Evolutionary conservation across 345 rosid genomes (phyloP), one percentile per base, ranked within the genome.

Genomic region (Eucalyptus cloeziana): DNA sequence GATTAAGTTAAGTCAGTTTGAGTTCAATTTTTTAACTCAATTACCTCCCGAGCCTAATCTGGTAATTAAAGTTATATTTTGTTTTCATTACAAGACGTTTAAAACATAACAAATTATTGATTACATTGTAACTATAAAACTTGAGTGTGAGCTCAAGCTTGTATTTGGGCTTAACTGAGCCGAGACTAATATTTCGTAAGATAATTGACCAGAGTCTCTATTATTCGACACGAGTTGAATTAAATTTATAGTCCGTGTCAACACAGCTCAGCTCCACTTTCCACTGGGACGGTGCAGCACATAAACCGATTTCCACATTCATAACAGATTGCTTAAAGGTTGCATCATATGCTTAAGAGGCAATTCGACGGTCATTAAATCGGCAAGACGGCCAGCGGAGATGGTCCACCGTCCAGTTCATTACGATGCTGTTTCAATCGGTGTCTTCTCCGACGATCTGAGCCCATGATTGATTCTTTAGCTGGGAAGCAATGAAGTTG

Each of bases 361-460:
- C 54, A 97, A 95, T 91, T 96, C 98, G 81, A 95, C 91, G 76
- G 95, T 90, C 92, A 96, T 89, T 50, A 95, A 91, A 30, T 88
- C 87, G 47, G 49, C 87, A 31, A 96, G 92, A 88, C 93, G 89
- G 88, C 99, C 99, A 47, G 89, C 88, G 88, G 93, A 89, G 89
- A 94, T 85, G 52, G 16, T 88, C 99, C 37, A 37, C 37, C 37
- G 37, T 37, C 37, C 98, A 97, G 91, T 90, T 96, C 45, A 96
- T 89, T 10, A 90, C 76, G 87, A 90, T 56, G 92, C 62, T 85
- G 87, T 87, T 50, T 45, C 92, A 90, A 47, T 90, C 54, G 56
- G 47, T 87, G 56, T 44, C 12, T 49, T 33, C 43, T 80, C 30
- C 19, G 52, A 50, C 52, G 52, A 50, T 50, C 52, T 50, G 44